Evolutionary conservation across 176 grass and related monocot species (phyloP), one percentile per base, ranked within the genome.

Genomic region (Oryza officinalis): DNA sequence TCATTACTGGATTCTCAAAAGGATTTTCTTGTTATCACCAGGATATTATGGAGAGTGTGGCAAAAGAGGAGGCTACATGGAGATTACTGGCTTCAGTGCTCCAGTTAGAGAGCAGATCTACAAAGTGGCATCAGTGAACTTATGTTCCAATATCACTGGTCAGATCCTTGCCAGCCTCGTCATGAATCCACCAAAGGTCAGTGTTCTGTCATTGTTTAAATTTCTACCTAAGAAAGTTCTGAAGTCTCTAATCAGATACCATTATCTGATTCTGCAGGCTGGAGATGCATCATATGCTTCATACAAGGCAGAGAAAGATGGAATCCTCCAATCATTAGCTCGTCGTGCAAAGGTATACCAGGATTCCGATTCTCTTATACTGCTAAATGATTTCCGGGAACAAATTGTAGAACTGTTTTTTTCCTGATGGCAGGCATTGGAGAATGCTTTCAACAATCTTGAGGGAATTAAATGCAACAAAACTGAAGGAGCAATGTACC

Each of bases 41-140:
- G 93, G 97, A 74, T 99, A 99, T 74, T 88, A 96, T 75, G 97
- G 97, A 76, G 96, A 99, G 86, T 99, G 97, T 91, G 93, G 93
- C 33, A 99, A 99, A 88, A 90, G 97, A 86, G 97, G 97, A 46
- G 97, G 97, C 67, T 99, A 99, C 89, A 89, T 99, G 80, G 97
- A 99, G 81, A 88, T 99, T 67, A 96, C 93, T 35, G 91, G 93
- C 73, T 99, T 96, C 75, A 91, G 75, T 88, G 82, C 83, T 82
- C 81, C 88, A 20, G 97, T 99, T 45, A 90, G 97, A 92, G 93
- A 99, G 64, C 93, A 99, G 79, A 94, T 99, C 80, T 99, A 99
- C 86, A 99, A 99, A 78, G 59, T 99, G 63, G 87, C 97, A 18
- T 99, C 97, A 54, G 93, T 99, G 81, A 96, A 99, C 82, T 86